Evolutionary conservation across 352 stramenopile species (phyloP).

Genomic region (Phytopythium kandeliae): DNA sequence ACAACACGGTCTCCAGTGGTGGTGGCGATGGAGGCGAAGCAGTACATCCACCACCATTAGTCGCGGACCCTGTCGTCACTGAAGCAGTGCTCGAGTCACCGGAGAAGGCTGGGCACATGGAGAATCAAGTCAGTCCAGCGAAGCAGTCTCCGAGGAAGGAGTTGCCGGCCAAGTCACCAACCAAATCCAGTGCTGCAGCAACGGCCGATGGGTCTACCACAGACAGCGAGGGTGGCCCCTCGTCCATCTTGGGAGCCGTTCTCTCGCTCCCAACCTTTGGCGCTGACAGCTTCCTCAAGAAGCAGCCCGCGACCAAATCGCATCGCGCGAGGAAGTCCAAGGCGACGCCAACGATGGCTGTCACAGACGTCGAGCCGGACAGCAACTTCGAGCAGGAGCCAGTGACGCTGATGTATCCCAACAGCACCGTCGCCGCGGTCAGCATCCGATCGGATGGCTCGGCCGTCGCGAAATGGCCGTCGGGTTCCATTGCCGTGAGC

Average conservation of each 20-base stretch:
- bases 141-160: neutral
- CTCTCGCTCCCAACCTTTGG: slow-evolving; percentile 44
- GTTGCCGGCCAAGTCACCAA: neutral
- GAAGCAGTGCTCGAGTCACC: no score
- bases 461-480: slow-evolving; percentile 61
- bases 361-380: neutral
- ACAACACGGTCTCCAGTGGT: neutral
- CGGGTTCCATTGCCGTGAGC: slow-evolving; percentile 54
- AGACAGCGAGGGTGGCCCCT: slow-evolving; percentile 9
- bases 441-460: slow-evolving; percentile 59
- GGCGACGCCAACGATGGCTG: slow-evolving; percentile 8
- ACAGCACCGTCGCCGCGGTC: slow-evolving; percentile 39
- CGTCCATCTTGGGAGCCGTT: slow-evolving; percentile 45
- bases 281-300: slow-evolving; percentile 29
- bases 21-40: neutral
- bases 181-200: neutral
- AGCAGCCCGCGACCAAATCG: slow-evolving; percentile 19
- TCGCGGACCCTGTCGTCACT: neutral
- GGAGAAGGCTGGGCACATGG: no score
- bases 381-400: slow-evolving; percentile 23
- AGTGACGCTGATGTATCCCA: slow-evolving; percentile 30
- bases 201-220: neutral
- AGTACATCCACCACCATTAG: neutral
- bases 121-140: neutral
- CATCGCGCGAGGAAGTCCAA: slow-evolving; percentile 11